Base-by-base conservation (phyloP, 108 stramenopile species). In the Cyclotella choctawhatcheeana region DNA sequence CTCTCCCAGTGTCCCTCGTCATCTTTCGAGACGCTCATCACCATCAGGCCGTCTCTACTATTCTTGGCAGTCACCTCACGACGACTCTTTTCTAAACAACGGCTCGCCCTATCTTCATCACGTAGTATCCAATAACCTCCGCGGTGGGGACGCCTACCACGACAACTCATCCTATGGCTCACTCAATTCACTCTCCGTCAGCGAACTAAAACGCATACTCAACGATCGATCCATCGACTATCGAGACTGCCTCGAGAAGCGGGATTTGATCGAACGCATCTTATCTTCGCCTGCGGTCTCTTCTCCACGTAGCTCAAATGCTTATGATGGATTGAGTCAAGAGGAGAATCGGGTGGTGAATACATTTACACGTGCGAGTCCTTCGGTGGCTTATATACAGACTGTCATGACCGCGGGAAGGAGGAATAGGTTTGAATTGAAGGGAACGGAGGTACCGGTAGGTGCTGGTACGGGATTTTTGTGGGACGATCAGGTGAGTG, bases 401-500 rank as follows among this genome's bases (percentile, higher is more conserved):
- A 87, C 88, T 5, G 50, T 79, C 0, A 35, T 26, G 6, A 25
- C 22, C 33, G 56, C 16, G 22, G 18, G 43, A 22, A 30, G 25
- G 18, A 26, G 58, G 30, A 43, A 44, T 16, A 69, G 69, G 4
- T 58, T 81, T 30, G 60, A 58, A 2, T 44, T 77, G 50, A 71
- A 72, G 27, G 71, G 76, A 0, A 77, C 67, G 17, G 81, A 77
- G 47, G 70, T 79, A 35, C 78, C 78, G 1, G 70, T 51, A 8
- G 91, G 91, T 25, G 89, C 89, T 25, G 89, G 89, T 48, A 89
- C 89, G 6, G 90, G 84, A 14, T 94, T 94, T 70, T 20, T 95
- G 6, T 92, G 93, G 71, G 82, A 91, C 58, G 54, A 78, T n/a
- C 59, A 88, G 72, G 72, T 73, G 52, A 58, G 53, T 35, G n/a